Evolutionary conservation across 2,329 filamentous ascomycete species (phyloP), one percentile per base, ranked within the genome.

Genomic region (Epichloe elymi): DNA sequence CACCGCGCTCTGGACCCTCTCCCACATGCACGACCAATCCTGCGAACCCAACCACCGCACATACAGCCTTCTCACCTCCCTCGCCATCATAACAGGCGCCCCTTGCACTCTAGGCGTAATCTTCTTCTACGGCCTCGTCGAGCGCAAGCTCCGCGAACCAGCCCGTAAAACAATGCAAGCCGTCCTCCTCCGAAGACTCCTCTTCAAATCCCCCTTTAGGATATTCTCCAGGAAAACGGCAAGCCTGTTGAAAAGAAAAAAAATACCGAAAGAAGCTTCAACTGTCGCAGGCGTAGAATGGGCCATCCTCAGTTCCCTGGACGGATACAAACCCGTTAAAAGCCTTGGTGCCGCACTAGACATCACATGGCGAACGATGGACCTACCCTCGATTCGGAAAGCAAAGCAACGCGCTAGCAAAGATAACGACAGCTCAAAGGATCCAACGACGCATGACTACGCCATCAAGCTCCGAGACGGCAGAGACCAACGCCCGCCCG

Each of bases 61-160:
- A 0, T 73, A 70, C 56, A 54, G 64, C 37, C 54, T 62, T 12
- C 65, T 76, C 45, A 67, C 72, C 52, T 53, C 59, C 6, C 58
- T 72, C 23, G 66, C 68, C 14, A 61, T 67, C 54, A 54, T 50
- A 17, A 55, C 62, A 3, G 62, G 61, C 39, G 61, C 66, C 19
- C 57, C 63, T 10, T 56, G 59, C 48, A 58, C 61, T 20, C 58
- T 69, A 1, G 63, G 61, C 38, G 59, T 60, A 36, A 41, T 63
- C 17, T 60, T 65, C 51, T 66, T 68, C 52, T 63, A 69, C 54
- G 65, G 57, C 35, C 56, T 61, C 19, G 56, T 66, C 5, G 51
- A 58, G 23, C 63, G 64, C 51, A 61, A 60, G 37, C 58, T 68
- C n/a, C 57, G 59, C 20, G 54, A 51, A 20, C 40, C 46, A 0